phyloP scores from a whole-genome alignment of 495 filamentous ascomycete species.

The Aspergillus biplanus region DNA sequence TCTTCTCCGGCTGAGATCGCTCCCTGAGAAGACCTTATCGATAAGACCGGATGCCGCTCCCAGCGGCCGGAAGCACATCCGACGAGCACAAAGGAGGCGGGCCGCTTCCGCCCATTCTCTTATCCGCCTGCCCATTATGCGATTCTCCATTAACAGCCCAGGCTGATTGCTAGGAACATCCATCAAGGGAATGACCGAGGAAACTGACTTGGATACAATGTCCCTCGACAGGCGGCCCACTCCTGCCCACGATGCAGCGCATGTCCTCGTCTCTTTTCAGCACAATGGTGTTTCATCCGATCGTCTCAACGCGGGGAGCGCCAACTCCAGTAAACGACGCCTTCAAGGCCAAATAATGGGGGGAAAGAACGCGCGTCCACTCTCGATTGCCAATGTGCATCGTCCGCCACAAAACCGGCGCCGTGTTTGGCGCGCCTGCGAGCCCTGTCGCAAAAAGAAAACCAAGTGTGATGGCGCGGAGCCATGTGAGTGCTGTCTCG shows the following conservation, averaged over 20 bases:
- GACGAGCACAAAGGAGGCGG: too few species aligned
- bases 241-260: background rate
- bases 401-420: conserved; percentile 22
- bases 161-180: background rate
- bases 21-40: too few species aligned
- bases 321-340: background rate
- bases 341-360: background rate
- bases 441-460: conserved; percentile 28
- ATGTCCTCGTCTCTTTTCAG: background rate
- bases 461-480: conserved; percentile 28
- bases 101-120: too few species aligned
- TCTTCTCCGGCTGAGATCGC: too few species aligned
- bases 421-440: conserved; percentile 38
- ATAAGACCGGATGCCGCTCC: too few species aligned
- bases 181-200: background rate
- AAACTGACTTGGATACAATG: background rate
- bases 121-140: too few species aligned
- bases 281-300: background rate
- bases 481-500: conserved; percentile 27
- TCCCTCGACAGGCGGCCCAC: background rate
- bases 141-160: too few species aligned
- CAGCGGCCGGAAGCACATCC: too few species aligned
- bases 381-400: background rate
- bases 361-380: background rate
- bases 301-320: background rate